Base-by-base conservation (phyloP, 148 eudicot species). In the Rhododendron simsii region DNA sequence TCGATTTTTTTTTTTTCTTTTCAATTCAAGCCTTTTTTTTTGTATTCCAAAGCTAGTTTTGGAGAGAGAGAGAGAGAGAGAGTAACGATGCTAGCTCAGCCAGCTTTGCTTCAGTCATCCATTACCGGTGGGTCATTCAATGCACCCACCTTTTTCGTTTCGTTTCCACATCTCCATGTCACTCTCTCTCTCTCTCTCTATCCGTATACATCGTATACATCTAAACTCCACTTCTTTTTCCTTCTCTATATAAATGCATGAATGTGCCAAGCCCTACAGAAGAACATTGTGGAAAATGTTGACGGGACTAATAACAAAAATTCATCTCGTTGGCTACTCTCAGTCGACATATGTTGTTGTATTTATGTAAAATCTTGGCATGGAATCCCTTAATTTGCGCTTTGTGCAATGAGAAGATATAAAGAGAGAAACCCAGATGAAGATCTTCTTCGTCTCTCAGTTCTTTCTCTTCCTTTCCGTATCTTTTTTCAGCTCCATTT, bases 311-410 rank as follows among this genome's bases (percentile, higher is more conserved):
- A 30, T 39, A 39, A 16, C 14, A 45, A 47, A 59, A 59, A 18
- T 23, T 63, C 30, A 39, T 63, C 59, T 65, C 76, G n/a, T 45
- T 77, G 33, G 61, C 35, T 59, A 26, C 78, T 67, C 57, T 67
- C 59, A 45, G 76, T 71, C 76, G 20, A 71, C 63, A 9, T 63
- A 4, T 21, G 3, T 15, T n/a, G n/a, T n/a, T 45, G 23, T 67
- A 48, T 30, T 18, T 14, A 47, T 33, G 67, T 73, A 2, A 81
- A 84, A 84, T 74, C 86, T 73, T 51, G 79, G 20, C 61, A 86
- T 86, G 88, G 39, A 30, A 86, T 73, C 76, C 59, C 84, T 13
- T 73, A 57, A 44, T 84, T 79, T 81, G 85, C 44, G 89, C 81
- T 84, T 67, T 45, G 33, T 39, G 87, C 63, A 18, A 55, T 80